These are phyloP conservation scores for Pneumocystis murina DNA, from an alignment of 1,139 yeast species.

Conservation along the genomic window DNA sequence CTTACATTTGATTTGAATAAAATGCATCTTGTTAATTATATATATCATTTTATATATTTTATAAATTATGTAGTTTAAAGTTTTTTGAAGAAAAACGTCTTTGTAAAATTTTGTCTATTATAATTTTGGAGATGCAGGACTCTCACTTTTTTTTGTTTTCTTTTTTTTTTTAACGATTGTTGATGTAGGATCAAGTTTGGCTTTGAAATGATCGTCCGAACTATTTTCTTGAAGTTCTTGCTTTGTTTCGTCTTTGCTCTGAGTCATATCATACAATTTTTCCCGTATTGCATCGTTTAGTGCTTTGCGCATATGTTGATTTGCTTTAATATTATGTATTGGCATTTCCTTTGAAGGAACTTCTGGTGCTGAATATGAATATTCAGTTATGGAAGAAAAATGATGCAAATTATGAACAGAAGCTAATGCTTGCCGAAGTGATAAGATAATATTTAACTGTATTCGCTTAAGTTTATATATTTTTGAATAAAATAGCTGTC, in stretches of 20 bases:
- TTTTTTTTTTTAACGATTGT: neutral
- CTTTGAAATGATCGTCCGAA: neutral
- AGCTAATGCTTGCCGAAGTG: neutral
- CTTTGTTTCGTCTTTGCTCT: neutral
- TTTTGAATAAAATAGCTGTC: conserved; percentile 21
- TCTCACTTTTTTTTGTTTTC: neutral
- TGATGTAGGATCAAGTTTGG: neutral
- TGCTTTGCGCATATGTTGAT: neutral
- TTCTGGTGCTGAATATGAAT: neutral
- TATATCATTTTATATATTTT: too few relatives aligned
- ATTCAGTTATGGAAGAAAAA: neutral
- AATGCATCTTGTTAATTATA: too few relatives aligned
- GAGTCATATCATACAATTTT: neutral
- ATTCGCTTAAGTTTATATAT: too few relatives aligned
- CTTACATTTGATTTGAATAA: too few relatives aligned
- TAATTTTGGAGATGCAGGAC: neutral
- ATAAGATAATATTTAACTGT: neutral
- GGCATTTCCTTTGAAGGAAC: neutral
- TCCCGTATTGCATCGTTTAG: neutral
- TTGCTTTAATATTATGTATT: neutral
- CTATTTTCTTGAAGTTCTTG: neutral
- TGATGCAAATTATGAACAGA: neutral
- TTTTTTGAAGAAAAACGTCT: neutral
- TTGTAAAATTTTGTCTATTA: neutral
- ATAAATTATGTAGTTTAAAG: neutral